Conservation (phyloP, 2,329 filamentous ascomycete genomes). For the Phialemoniopsis sp. region DNA sequence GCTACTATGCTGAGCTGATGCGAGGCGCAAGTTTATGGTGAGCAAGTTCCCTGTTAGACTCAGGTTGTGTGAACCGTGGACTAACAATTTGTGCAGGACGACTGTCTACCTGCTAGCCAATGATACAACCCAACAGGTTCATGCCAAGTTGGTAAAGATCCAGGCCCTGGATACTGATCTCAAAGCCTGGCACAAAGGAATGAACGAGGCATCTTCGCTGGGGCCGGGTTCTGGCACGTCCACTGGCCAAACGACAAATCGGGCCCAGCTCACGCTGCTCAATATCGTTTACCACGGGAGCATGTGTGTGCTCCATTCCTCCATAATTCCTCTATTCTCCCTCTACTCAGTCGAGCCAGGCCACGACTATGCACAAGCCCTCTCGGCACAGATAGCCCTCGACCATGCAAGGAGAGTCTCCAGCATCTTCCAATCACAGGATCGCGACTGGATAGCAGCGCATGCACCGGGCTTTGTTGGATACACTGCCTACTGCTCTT, state of each 20-base stretch:
- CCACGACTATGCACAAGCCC: slow-evolving; percentile 9
- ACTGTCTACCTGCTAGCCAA: no score
- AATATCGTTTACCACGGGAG: slow-evolving; percentile 12
- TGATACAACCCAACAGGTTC: no score
- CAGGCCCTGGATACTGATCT: no score
- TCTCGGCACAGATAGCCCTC: slow-evolving; percentile 14
- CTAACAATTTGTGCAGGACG: no score
- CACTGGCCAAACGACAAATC: neutral
- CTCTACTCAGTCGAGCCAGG: slow-evolving; percentile 7
- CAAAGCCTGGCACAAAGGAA: no score
- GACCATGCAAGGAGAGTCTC: slow-evolving; percentile 13
- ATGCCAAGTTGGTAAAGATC: no score
- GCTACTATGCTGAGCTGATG: no score
- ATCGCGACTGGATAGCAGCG: neutral
- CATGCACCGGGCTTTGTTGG: slow-evolving; percentile 10
- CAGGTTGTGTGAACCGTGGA: no score
- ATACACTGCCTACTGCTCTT: slow-evolving; percentile 13
- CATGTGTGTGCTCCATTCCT: slow-evolving; percentile 13
- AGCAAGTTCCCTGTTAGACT: no score
- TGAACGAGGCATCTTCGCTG: no score
- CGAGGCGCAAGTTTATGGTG: no score
- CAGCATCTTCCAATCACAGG: slow-evolving; percentile 1
- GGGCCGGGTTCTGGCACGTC: no score
- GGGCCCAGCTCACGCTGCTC: neutral
- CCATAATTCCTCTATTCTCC: slow-evolving; percentile 15